Base-by-base conservation (phyloP, 2,329 filamentous ascomycete species). In the Clonostachys byssicola region DNA sequence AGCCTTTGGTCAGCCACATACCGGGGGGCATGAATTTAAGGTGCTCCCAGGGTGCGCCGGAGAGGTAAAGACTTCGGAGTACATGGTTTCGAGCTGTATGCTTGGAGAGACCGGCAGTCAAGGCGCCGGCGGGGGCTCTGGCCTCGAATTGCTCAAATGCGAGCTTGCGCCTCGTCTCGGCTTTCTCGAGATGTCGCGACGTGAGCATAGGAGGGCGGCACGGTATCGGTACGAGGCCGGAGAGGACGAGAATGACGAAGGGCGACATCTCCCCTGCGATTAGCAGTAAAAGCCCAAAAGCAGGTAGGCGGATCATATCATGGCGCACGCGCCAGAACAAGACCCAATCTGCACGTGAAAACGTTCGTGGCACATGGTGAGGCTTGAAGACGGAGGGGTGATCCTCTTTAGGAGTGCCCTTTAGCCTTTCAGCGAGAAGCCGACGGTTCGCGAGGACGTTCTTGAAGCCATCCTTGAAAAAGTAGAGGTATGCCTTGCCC, bases 201-300 rank as follows among this genome's bases (percentile, higher is more conserved):
- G 89, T 71, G 68, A 96, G 92, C 38, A 70, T 72, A 0, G 92
- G 92, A 49, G 96, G 87, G 12, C 90, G 81, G 64, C 92, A 96
- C 0, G 89, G 86, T 56, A 82, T 81, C 0, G 92, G 92, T 23
- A 95, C 87, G 18, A 90, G 72, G 36, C 71, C 71, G 17, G 84
- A 83, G 23, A 95, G 70, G 34, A 83, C 78, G 7, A 91, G 71
- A 2, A 95, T 86, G 6, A 95, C 67, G 6, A 97, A 60, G 0
- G 92, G 90, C 2, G 92, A 89, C 68, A 95, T 86, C 67, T 97
- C 92, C 23, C 91, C 92, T 61, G 88, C 89, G 14, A 95, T 52
- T 1, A 92, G 58, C 7, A 96, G 74, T 44, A 96, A 70, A 4
- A 95, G 51, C 0, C 73, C 84, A 62, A 99, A 96, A 2, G 88